These are phyloP conservation scores for Rubia balearica DNA, from an alignment of 305 asterid genomes.

Conservation along the genomic window DNA sequence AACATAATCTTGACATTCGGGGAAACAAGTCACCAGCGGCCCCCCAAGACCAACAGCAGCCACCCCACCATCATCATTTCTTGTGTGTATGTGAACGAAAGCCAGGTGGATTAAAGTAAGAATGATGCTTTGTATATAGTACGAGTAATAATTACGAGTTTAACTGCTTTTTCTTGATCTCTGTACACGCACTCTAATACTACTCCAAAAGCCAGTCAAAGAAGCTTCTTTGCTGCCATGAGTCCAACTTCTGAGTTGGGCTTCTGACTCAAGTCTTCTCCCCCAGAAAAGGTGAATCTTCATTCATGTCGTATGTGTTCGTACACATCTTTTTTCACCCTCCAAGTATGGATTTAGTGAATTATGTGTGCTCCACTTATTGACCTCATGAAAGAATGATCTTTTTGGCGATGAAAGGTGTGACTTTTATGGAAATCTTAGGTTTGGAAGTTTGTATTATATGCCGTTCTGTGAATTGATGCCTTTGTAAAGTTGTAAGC, in stretches of 20 bases:
- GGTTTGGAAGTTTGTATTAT: not conserved
- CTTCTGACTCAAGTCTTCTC: not conserved
- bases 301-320: slow-evolving; percentile 1
- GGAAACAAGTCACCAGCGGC: not conserved
- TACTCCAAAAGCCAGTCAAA: slow-evolving; percentile 5
- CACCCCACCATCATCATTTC: slow-evolving; percentile 2
- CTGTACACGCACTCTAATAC: not conserved
- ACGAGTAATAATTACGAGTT: not conserved
- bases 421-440: slow-evolving; percentile 7
- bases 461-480: slow-evolving; percentile 3
- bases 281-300: slow-evolving; percentile 7
- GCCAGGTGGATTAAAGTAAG: not conserved
- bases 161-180: slow-evolving; percentile 7
- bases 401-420: not conserved
- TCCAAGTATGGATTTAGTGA: not conserved
- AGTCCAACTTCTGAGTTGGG: slow-evolving; percentile 4
- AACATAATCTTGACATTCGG: slow-evolving; percentile 7
- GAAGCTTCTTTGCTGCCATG: not conserved
- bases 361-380: not conserved
- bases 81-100: not conserved
- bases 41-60: slow-evolving; percentile 10
- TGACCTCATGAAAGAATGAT: not conserved
- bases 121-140: not conserved
- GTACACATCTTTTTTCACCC: not conserved
- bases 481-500: not conserved